Conservation (phyloP, 345 rosid species). For the Salix suchowensis region DNA sequence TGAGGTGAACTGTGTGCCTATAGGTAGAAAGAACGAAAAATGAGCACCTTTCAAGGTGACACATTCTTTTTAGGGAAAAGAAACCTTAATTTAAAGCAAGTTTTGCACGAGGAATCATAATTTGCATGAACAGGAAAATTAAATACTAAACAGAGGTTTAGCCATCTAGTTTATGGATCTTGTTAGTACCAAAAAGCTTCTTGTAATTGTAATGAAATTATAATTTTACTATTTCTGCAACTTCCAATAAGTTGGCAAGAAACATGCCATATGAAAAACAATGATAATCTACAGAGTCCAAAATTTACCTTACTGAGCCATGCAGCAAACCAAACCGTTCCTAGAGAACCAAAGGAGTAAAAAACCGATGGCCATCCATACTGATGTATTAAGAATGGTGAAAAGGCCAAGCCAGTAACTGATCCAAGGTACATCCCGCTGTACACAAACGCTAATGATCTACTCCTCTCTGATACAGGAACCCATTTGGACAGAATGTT, state of each 20-base stretch:
- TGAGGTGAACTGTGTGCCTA: constrained; percentile 86
- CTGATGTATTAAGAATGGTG: constrained; percentile 81
- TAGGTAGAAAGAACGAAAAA: constrained; percentile 14
- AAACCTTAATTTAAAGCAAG: not conserved
- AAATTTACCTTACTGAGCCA: constrained; percentile 72
- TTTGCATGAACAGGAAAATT: not conserved
- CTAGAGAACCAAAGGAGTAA: constrained; percentile 88
- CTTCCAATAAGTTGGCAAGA: constrained; percentile 6
- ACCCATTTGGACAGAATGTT: constrained; percentile 92
- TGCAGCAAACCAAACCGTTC: constrained; percentile 71
- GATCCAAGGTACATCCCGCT: constrained; percentile 97
- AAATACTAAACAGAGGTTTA: not conserved
- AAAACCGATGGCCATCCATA: constrained; percentile 97
- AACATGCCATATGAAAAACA: not conserved
- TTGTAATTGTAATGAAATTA: not conserved
- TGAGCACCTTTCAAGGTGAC: not conserved
- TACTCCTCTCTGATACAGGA: constrained; percentile 85
- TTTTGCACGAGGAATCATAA: not conserved
- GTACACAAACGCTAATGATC: constrained; percentile 84
- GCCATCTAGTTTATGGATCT: not conserved
- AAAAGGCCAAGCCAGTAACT: constrained; percentile 89
- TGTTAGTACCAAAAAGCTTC: not conserved
- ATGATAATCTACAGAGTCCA: not conserved
- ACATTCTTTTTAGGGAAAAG: not conserved
- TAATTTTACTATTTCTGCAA: not conserved